Base-by-base conservation (phyloP, 495 filamentous ascomycete genomes). In the Neurospora sp. region DNA sequence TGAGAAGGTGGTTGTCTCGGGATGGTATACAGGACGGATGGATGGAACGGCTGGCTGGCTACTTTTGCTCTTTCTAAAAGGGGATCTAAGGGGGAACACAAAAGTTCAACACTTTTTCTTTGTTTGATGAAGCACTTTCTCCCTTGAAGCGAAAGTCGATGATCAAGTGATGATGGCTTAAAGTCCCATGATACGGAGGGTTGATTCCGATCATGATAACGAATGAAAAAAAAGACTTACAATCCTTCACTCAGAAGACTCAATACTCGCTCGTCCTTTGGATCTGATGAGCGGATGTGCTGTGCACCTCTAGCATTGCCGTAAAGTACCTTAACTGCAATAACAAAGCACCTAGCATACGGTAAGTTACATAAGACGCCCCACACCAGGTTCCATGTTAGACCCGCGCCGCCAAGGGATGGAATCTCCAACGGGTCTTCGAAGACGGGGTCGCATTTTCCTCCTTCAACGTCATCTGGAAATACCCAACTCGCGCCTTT, bases 51-150 rank as follows among this genome's bases (percentile, higher is more conserved):
- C 6, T 62, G 54, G 54, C 54, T 62, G 46, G 46, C 46, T 27
- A 9, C 23, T 8, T 62, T 62, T 62, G 27, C 54, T 31, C n/a
- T 70, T 35, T 71, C 8, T 40, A 46, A n/a, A 31, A 70, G 31
- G 62, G 27, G 37, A 39, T 31, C 39, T 41, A 41, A 18, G 20
- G 40, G 74, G 5, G 54, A 69, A 76, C 10, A 38, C 35, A 73
- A 73, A 77, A 77, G 75, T 77, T 77, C 75, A 77, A 77, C 75
- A 77, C 75, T 77, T 77, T 69, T 69, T 35, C 42, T 71, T 66
- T 62, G 54, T 16, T 27, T 66, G 54, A 62, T 62, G 54, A 66
- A 66, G 54, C 54, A 66, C 54, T 35, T 31, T 35, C 14, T 37
- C 27, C 27, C 54, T 46, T 35, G 54, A 62, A 62, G 54, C 54